phyloP scores from a whole-genome alignment of 2,329 filamentous ascomycete genomes.

The Cercospora zeina region DNA sequence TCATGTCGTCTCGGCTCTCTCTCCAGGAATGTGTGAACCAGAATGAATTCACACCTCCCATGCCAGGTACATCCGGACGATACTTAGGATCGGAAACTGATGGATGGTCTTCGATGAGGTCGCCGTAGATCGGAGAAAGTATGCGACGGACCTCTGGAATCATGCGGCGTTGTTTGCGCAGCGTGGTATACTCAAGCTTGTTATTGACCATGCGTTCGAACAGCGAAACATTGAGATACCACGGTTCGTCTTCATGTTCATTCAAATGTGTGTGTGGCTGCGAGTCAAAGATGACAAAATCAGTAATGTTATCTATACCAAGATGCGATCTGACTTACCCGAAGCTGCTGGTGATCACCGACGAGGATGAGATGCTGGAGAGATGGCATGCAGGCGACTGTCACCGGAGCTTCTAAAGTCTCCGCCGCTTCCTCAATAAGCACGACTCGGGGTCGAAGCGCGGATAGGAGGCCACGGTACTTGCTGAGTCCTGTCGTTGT shows the following conservation, averaged over 20 bases:
- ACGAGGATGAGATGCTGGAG: constrained; percentile 68
- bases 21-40: constrained; percentile 66
- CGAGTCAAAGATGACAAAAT: background rate
- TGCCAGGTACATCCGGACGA: constrained; percentile 59
- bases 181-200: constrained; percentile 61
- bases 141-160: constrained; percentile 65
- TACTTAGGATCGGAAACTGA: constrained; percentile 51
- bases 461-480: constrained; percentile 69
- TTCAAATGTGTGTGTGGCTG: constrained; percentile 66
- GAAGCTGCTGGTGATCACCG: constrained; percentile 77
- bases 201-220: constrained; percentile 77
- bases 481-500: constrained; percentile 82
- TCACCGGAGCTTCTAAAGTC: constrained; percentile 65
- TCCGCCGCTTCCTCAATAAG: constrained; percentile 81
- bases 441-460: constrained; percentile 65
- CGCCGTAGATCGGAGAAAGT: constrained; percentile 61
- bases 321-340: background rate
- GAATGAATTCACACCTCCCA: constrained; percentile 61
- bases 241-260: constrained; percentile 61
- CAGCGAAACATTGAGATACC: constrained; percentile 69
- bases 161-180: constrained; percentile 72
- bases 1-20: constrained; percentile 63
- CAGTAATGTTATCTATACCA: background rate
- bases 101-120: constrained; percentile 58
- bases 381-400: constrained; percentile 61